Evolutionary conservation across 2,329 filamentous ascomycete species (phyloP), one percentile per base, ranked within the genome.

Genomic region (Fusarium sarcochroum): DNA sequence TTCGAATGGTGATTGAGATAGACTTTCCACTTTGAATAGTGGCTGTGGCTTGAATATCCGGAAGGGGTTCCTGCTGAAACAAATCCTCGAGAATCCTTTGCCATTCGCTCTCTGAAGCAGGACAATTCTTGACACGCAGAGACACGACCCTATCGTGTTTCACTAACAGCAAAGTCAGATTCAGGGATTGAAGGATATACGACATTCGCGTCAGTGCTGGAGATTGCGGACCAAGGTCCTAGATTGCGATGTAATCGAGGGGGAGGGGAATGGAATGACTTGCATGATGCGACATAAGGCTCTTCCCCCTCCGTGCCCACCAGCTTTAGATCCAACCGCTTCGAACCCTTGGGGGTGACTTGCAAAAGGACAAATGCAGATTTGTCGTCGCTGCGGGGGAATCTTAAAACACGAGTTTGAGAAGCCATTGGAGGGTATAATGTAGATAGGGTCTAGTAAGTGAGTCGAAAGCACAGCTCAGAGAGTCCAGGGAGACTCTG

Each of bases 271-370:
- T 65, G 68, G 59, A 53, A 68, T 61, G 67, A 84, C 87, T 84
- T 82, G 90, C 89, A 78, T 64, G 83, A 83, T 57, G 83, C 78
- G 41, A 84, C 80, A 78, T 89, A 92, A 8, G 89, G 85, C 47
- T 83, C 84, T 57, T 86, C 84, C 55, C 88, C 87, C 72, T 94
- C 91, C 30, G 91, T 93, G 34, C 86, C 91, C 34, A 90, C 83
- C 30, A 94, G 78, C 75, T 88, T 89, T 46, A 92, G 77, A 76
- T 93, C 90, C 30, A 93, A 80, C 2, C 85, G 83, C 58, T 82
- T 83, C 35, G 81, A 79, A 37, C 81, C 82, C 56, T 78, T 84
- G 21, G 85, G 80, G 3, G 82, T 81, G 58, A 89, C 85, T 71
- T 91, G 85, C 18, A 92, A 75, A 21, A 94, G 82, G 30, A 93